Base-by-base conservation (phyloP, 495 filamentous ascomycete genomes). In the Cladorrhinum samala region DNA sequence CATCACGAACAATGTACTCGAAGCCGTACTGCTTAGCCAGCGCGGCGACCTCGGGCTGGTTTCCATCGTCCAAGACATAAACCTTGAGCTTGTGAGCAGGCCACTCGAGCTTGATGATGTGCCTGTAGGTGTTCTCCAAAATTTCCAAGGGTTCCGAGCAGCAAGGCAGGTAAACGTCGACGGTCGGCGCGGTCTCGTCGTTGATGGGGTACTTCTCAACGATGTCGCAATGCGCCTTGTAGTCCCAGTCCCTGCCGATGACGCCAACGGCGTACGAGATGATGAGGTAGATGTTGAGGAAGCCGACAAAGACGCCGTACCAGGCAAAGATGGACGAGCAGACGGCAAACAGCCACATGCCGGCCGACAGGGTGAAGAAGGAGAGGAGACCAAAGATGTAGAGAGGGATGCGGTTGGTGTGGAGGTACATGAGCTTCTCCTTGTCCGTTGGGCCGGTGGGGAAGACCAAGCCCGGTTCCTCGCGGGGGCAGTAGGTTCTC, bases 91-190 rank as follows among this genome's bases (percentile, higher is more conserved):
- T 63, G 7, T 51, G 36, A 0, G 54, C 54, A 1, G 64, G 64
- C 62, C 62, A 67, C 42, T 67, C 62, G 41, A 67, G 62, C 33
- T 42, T 44, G 44, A 59, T 39, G 55, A 67, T 37, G 53, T 67
- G 64, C 41, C 57, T 47, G 62, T 65, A 67, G 13, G 62, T 67
- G 57, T 67, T 67, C 23, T 67, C 62, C n/a, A 67, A 25, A 49
- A 67, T 65, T 24, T 67, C 64, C 24, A 65, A 52, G 4, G 64
- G 64, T 37, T 67, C 64, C 1, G 64, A 63, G 57, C 64, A 67
- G 57, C 64, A 67, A 17, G 64, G 64, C 2, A 67, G 59, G 46
- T 65, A 67, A n/a, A 67, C 59, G 43, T 67, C 64, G 13, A 67
- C 64, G 0, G 64, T 65, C 2, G 64, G 64, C 0, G 64, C 64